Base-by-base conservation (phyloP, 2,329 filamentous ascomycete species). In the Sporothrix globosa region DNA sequence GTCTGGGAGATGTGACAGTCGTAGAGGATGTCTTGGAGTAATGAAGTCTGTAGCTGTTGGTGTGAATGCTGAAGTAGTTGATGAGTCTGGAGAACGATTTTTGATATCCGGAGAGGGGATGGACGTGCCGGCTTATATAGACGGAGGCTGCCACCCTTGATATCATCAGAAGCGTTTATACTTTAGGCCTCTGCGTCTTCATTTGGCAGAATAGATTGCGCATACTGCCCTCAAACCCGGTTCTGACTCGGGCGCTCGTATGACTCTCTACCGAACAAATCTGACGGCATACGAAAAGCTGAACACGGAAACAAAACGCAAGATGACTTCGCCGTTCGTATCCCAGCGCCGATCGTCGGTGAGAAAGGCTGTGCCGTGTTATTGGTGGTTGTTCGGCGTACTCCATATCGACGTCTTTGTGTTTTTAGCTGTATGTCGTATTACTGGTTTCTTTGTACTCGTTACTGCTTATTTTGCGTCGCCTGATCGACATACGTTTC, bases 321-420 rank as follows among this genome's bases (percentile, higher is more conserved):
- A 4, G n/a, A 41, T 61, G n/a, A 34, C 14, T 2, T n/a, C 44
- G 39, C 21, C 39, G 10, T 63, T 63, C 58, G 58, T 63, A 63
- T 63, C 39, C 56, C 41, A n/a, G 21, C 21, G 39, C 46, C 46
- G 58, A 63, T 63, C 56, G n/a, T n/a, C 58, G 19, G 58, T 10
- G n/a, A 44, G 58, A 27, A 21, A 30, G 53, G 21, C 58, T 46
- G 34, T 27, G 58, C 58, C 39, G 19, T 46, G 41, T 11, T 21
- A 46, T 46, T 63, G 58, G 21, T 9, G n/a, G 19, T n/a, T 10
- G 21, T 27, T 9, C 30, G 54, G 54, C 17, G 30, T 27, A 11
- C 10, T 21, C 19, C 19, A 60, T 60, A 7, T 41, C 34, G 34
- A 60, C 5, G 41, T 11, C 13, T 44, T 14, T 41, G 3, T 63